Evolutionary conservation across 169 alveolate genomes (phyloP), one percentile per base, ranked within the genome.

Genomic region (Plasmodium reichenowi): DNA sequence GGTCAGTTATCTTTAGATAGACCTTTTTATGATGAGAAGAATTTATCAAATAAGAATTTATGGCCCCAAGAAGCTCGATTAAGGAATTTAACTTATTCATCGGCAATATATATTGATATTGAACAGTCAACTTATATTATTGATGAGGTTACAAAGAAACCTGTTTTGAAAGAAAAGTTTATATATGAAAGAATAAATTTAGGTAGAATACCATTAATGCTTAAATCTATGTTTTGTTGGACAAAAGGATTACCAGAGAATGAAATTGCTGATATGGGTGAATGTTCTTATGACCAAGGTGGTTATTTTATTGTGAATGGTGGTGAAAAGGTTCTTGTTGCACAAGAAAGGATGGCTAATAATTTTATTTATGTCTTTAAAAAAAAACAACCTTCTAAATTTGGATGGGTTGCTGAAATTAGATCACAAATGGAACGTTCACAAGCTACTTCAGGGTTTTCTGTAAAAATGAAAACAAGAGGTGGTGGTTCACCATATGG

Each of bases 271-370:
- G 96, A 94, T 56, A 95, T 94, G 70, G 99, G 99, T 45, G 99
- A 99, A 76, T 99, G 99, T 89, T 96, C 96, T 54, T 98, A 96
- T 94, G 99, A 99, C 72, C 99, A 99, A 94, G 97, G 97, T 10
- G 99, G 99, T 29, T 99, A 99, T 93, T 99, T 99, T 93, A 97
- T 99, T 60, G 98, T 99, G 47, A 98, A 98, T 88, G 99, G 99
- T 58, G 98, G 98, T 58, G 99, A 99, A 93, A 98, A 99, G 91
- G 99, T 99, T 72, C 92, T 99, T 50, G 99, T 99, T 8, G 99
- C 99, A 2, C 98, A 98, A 91, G 99, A 99, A 88, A 97, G 99
- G 88, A 98, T 98, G 99, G 99, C 99, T 10, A 96, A 97, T 75
- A 99, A 99, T 93, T 98, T 98, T 93, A 99, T 99, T 22, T 97